Percentiles rank a stretch among this genome's conserved stretches.
Conservation (phyloP, 257 asterid species). For the Solanum virginianum region DNA sequence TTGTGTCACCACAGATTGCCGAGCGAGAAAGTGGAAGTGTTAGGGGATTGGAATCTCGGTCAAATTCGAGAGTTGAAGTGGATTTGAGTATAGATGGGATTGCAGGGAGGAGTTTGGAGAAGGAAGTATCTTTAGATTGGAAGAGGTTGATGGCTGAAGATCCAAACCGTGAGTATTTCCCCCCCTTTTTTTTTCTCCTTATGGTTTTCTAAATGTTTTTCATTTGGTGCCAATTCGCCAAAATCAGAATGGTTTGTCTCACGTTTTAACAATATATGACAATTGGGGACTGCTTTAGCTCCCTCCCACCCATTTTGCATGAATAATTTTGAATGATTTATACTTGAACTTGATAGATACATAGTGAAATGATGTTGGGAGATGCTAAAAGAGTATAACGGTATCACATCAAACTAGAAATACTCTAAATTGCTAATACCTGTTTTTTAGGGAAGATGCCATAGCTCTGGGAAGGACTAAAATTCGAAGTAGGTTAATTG, state of each 20-base stretch:
- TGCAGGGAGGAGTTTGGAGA: conserved; percentile 45
- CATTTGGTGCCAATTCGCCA: not conserved
- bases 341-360: not conserved
- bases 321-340: not conserved
- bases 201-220: not conserved
- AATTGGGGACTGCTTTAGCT: not conserved
- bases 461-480: not conserved
- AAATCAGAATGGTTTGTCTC: not conserved
- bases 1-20: conserved; percentile 12
- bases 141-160: conserved; percentile 62
- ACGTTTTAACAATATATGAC: not conserved
- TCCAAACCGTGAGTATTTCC: conserved; percentile 37
- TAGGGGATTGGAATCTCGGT: conserved; percentile 10
- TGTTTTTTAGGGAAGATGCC: not conserved
- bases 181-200: not conserved
- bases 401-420: not conserved
- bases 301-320: not conserved
- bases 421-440: not conserved
- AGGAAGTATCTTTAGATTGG: conserved; percentile 72
- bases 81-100: conserved; percentile 20
- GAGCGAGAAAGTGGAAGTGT: conserved; percentile 11
- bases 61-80: conserved; percentile 14
- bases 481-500: not conserved
- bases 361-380: not conserved
- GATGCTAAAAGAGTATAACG: not conserved